These are phyloP conservation scores for Leucosporidium yakuticum DNA, from an alignment of 768 basidiomycete species.

Conservation along the genomic window DNA sequence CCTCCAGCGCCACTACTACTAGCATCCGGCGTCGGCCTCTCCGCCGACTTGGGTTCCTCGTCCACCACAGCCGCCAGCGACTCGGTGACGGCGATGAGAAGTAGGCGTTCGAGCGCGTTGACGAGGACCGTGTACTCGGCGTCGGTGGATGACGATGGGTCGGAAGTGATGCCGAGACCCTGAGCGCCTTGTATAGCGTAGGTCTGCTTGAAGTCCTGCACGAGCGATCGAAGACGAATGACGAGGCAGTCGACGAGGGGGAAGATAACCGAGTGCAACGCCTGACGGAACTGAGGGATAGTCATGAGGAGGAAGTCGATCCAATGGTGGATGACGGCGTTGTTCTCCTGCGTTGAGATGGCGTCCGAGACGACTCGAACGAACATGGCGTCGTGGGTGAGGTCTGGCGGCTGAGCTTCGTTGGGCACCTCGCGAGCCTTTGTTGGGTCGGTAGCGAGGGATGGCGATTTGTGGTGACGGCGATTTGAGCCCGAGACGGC, in stretches of 20 bases:
- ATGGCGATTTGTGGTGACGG: neutral
- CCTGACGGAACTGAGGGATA: conserved; percentile 72
- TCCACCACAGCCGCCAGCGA: conserved; percentile 36
- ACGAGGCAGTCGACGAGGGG: conserved; percentile 76
- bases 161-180: neutral
- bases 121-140: conserved; percentile 78
- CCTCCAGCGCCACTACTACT: conserved; percentile 53
- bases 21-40: neutral
- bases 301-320: conserved; percentile 92
- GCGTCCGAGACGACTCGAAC: conserved; percentile 76
- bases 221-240: conserved; percentile 56
- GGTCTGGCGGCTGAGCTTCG: conserved; percentile 22
- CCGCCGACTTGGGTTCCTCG: conserved; percentile 17
- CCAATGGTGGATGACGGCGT: conserved; percentile 86
- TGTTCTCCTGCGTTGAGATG: conserved; percentile 61
- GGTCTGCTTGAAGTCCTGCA: conserved; percentile 41
- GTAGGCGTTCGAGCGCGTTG: conserved; percentile 73
- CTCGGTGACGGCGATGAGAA: conserved; percentile 64
- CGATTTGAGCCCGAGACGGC: conserved; percentile 35
- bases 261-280: conserved; percentile 59
- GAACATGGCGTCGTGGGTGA: conserved; percentile 57
- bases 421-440: conserved; percentile 1
- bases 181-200: conserved; percentile 45
- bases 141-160: conserved; percentile 56
- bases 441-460: neutral